A percentile compares a stretch with the other conserved stretches of the same genome.
Evolutionary conservation across 805 yeast genomes (phyloP).

Genomic region (Starmerella riodocensis): DNA sequence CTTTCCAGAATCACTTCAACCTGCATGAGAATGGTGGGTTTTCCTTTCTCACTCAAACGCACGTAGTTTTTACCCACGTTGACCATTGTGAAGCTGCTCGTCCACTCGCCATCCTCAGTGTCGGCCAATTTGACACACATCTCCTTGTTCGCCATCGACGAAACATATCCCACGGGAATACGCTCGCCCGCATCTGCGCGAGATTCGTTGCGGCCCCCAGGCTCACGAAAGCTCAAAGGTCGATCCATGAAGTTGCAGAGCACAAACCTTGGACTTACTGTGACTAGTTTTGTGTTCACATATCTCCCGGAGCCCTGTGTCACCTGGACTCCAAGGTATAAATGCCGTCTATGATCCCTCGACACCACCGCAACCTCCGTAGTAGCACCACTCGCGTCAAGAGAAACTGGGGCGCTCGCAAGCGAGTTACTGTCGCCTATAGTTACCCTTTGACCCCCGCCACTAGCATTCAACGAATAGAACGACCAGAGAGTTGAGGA

Average conservation of each 20-base stretch:
- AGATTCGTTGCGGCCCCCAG: slow-evolving; percentile 18
- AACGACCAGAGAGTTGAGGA: slow-evolving; percentile 79
- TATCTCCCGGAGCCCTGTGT: slow-evolving; percentile 80
- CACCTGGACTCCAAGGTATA: slow-evolving; percentile 50
- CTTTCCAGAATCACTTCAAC: slow-evolving; percentile 65
- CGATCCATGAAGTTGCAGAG: slow-evolving; percentile 48
- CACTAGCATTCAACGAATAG: slow-evolving; percentile 39
- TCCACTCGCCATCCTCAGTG: slow-evolving; percentile 53
- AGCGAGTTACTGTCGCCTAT: slow-evolving; percentile 40
- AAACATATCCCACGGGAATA: slow-evolving; percentile 48
- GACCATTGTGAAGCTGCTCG: slow-evolving; percentile 72
- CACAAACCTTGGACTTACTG: slow-evolving; percentile 71
- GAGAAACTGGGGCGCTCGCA: slow-evolving; percentile 61
- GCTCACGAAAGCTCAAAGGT: slow-evolving; percentile 31
- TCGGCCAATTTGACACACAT: slow-evolving; percentile 28
- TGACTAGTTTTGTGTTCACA: slow-evolving; percentile 59
- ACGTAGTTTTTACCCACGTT: slow-evolving; percentile 74
- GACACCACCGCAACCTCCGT: slow-evolving; percentile 39
- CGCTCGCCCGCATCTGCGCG: slow-evolving; percentile 35
- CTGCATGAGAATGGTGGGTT: slow-evolving; percentile 48
- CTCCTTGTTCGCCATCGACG: slow-evolving; percentile 17
- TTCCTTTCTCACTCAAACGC: slow-evolving; percentile 49
- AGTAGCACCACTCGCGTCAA: slow-evolving; percentile 82
- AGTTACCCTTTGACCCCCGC: slow-evolving; percentile 47
- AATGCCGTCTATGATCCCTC: slow-evolving; percentile 34